Conservation (phyloP, 2,329 filamentous ascomycete genomes). For the Curvularia sp. region DNA sequence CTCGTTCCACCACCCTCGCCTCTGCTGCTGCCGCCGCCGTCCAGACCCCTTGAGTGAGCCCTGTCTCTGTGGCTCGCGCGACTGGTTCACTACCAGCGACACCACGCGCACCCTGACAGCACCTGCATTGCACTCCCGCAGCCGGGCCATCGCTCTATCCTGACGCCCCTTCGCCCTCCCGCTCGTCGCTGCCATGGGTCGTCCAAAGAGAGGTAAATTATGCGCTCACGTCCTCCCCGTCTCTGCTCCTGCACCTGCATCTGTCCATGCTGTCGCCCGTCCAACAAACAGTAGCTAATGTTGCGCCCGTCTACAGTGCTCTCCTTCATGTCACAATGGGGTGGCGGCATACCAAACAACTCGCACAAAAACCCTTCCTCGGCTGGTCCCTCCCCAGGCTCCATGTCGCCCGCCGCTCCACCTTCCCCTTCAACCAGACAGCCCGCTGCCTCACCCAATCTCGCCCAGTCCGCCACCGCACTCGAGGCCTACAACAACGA, state of each 20-base stretch:
- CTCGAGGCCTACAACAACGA: constrained; percentile 39
- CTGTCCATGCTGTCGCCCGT: constrained; percentile 13
- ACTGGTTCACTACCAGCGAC: constrained; percentile 31
- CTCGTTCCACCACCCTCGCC: constrained; percentile 27
- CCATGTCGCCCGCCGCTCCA: constrained; percentile 44
- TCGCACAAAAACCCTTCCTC: constrained; percentile 35
- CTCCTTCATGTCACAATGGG: constrained; percentile 87
- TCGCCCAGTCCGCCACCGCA: constrained; percentile 40
- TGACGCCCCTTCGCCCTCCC: constrained; percentile 15
- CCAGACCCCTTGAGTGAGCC: constrained; percentile 27
- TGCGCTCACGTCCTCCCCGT: constrained; percentile 13
- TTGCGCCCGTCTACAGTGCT: constrained; percentile 65
- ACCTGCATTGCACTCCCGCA: constrained; percentile 19
- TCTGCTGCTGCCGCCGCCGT: constrained; percentile 12
- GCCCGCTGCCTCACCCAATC: constrained; percentile 25
- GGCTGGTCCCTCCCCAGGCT: constrained; percentile 37
- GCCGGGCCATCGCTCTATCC: constrained; percentile 15
- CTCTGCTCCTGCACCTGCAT: constrained; percentile 11
- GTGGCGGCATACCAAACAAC: constrained; percentile 48
- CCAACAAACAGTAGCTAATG: constrained; percentile 35
- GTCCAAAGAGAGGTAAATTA: constrained; percentile 48
- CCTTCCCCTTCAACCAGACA: constrained; percentile 40
- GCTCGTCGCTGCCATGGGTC: constrained; percentile 41
- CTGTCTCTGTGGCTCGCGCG: constrained; percentile 41
- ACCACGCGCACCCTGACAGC: constrained; percentile 25